A percentile compares a stretch with the other conserved stretches of the same genome.
Conservation (phyloP, 805 yeast genomes). For the Zygosaccharomyces bailii region DNA sequence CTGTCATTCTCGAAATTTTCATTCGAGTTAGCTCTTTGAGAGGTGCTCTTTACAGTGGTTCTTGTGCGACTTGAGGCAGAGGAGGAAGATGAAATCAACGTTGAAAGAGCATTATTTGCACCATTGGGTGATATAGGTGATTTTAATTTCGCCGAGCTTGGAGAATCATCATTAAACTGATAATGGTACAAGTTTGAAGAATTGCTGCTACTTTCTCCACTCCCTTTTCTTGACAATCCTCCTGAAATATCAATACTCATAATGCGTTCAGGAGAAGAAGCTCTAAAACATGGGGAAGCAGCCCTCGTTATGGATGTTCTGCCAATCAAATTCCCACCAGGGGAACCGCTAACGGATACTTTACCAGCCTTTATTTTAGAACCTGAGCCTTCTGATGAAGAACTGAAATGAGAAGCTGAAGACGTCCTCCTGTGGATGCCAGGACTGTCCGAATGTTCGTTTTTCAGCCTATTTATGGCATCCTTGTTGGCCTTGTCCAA, state of each 20-base stretch:
- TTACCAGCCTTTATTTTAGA: slow-evolving; percentile 20
- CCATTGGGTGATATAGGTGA: slow-evolving; percentile 31
- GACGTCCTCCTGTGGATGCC: slow-evolving; percentile 33
- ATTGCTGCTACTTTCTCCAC: slow-evolving; percentile 17
- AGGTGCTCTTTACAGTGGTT: slow-evolving; percentile 43
- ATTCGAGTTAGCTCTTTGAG: slow-evolving; percentile 23
- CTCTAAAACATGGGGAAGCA: slow-evolving; percentile 26
- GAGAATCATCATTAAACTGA: slow-evolving; percentile 26
- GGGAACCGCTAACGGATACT: slow-evolving; percentile 19
- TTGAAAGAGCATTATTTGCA: slow-evolving; percentile 13
- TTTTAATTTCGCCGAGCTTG: slow-evolving; percentile 24
- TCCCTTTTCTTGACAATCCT: slow-evolving; percentile 22
- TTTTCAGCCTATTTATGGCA: slow-evolving; percentile 79
- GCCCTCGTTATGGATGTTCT: slow-evolving; percentile 21
- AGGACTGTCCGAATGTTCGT: slow-evolving; percentile 55
- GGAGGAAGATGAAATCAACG: slow-evolving; percentile 44
- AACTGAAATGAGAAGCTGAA: slow-evolving; percentile 37
- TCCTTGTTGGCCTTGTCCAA: slow-evolving; percentile 93
- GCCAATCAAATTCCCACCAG: slow-evolving; percentile 17
- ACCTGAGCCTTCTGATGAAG: slow-evolving; percentile 35
- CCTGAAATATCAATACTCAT: slow-evolving; percentile 18
- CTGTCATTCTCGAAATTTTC: slow-evolving; percentile 30
- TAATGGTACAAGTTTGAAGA: slow-evolving; percentile 10
- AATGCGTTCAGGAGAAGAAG: slow-evolving; percentile 31
- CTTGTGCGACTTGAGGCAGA: slow-evolving; percentile 52